A percentile compares a stretch with the other conserved stretches of the same genome.
phyloP scores from a whole-genome alignment of 371 early-diverging fungal genomes.

The Cokeromyces recurvatus region DNA sequence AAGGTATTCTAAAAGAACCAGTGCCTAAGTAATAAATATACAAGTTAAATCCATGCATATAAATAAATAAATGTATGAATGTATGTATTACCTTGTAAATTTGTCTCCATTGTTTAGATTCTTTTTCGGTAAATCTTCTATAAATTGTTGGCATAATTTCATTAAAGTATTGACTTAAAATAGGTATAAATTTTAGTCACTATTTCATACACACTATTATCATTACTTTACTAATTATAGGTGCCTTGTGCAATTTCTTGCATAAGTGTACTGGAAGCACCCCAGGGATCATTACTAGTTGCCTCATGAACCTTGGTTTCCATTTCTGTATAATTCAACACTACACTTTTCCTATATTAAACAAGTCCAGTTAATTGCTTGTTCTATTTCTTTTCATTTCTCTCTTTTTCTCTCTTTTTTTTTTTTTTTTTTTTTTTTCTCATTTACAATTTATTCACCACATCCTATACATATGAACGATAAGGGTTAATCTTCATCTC shows the following conservation, averaged over 20 bases:
- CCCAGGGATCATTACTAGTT: constrained; percentile 86
- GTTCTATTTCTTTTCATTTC: too few species aligned
- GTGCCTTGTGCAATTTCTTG: constrained; percentile 85
- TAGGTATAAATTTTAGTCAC: background rate
- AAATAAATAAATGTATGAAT: background rate
- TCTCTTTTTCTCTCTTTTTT: too few species aligned
- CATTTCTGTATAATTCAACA: constrained; percentile 83
- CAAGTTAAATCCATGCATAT: too few species aligned
- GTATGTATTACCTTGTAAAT: constrained; percentile 77
- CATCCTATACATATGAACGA: constrained; percentile 36
- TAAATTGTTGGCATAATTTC: constrained; percentile 93
- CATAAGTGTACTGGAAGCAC: constrained; percentile 89
- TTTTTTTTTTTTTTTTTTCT: background rate
- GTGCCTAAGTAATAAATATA: constrained; percentile 49
- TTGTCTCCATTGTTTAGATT: constrained; percentile 86
- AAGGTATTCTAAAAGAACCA: constrained; percentile 89
- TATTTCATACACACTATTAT: background rate
- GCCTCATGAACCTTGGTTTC: constrained; percentile 87
- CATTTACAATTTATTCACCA: constrained; percentile 63
- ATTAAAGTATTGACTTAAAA: constrained; percentile 76
- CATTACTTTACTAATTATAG: constrained; percentile 60
- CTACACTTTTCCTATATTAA: constrained; percentile 58
- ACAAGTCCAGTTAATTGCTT: too few species aligned
- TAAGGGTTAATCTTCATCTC: too few species aligned
- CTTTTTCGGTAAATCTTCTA: constrained; percentile 80